phyloP scores from a whole-genome alignment of 805 yeast species.

The Yarrowia sp. region DNA sequence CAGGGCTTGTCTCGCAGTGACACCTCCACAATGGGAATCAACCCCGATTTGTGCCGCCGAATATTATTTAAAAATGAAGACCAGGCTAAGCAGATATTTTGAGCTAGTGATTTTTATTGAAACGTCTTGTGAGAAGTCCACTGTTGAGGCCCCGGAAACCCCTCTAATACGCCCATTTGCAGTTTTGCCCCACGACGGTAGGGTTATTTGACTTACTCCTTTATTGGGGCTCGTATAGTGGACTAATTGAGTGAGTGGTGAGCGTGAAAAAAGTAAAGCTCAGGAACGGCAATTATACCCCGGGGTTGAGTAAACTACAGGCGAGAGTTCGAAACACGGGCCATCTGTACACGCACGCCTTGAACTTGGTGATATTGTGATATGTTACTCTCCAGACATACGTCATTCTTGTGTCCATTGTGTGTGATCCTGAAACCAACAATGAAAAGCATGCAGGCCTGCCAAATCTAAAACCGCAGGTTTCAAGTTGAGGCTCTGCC shows the following conservation, averaged over 20 bases:
- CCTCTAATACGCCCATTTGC: background rate
- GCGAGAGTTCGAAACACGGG: too few species aligned
- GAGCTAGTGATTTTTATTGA: background rate
- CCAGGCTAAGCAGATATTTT: background rate
- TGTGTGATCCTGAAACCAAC: conserved; percentile 8
- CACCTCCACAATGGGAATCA: background rate
- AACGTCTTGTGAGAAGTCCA: background rate
- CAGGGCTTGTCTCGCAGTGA: background rate
- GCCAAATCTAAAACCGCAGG: conserved; percentile 14
- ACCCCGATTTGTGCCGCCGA: too few species aligned
- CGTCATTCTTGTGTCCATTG: background rate
- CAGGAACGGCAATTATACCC: too few species aligned
- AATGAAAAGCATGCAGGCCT: conserved; percentile 19
- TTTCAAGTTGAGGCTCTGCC: background rate
- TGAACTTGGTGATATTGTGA: too few species aligned
- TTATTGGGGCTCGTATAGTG: too few species aligned
- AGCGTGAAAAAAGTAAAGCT: too few species aligned
- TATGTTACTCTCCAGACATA: background rate
- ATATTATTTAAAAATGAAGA: background rate
- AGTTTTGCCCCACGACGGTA: too few species aligned
- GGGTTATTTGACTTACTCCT: background rate
- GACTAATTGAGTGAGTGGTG: too few species aligned
- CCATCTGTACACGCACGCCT: too few species aligned
- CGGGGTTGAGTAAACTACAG: too few species aligned
- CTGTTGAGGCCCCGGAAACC: background rate